Evolutionary conservation across 257 asterid species (phyloP), one percentile per base, ranked within the genome.

Genomic region (Ballota nigra): DNA sequence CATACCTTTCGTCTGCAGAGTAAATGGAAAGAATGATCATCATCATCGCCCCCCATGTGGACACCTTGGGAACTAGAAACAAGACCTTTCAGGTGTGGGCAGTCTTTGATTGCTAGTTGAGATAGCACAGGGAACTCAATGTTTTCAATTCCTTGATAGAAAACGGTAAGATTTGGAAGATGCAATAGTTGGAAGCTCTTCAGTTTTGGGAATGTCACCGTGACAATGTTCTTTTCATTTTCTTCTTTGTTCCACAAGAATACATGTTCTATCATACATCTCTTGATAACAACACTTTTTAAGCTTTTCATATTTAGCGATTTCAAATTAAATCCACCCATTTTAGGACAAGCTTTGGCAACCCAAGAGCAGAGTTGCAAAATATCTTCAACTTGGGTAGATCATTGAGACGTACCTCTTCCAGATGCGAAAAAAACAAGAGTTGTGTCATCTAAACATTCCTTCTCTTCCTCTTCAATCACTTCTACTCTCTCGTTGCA

Each of bases 401-500:
- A n/a, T 3, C 0, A 1, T 0, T 0, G 5, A 68, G 45, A 3
- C 6, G 0, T 5, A 75, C 19, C 5, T 1, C 3, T 77, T 71
- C 41, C 47, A 77, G 22, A 2, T 31, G 15, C 11, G 77, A 69
- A 33, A 70, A 70, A 4, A 26, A 5, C 9, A 23, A 3, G 29
- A 19, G 15, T 3, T 18, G 15, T 33, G 38, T n/a, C n/a, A n/a
- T n/a, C 5, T 33, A 9, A 20, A 5, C 58, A n/a, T 7, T 10
- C 9, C 13, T 36, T 1, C 19, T 12, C 15, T 38, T 62, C 75
- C 11, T 77, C 63, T 56, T 5, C 63, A 6, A 73, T 72, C 22
- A 67, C 64, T 8, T 24, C 52, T 4, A 31, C 43, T 63, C 72
- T 77, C 45, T 16, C 31, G n/a, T 10, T 1, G 43, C 78, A 72